These are phyloP conservation scores for Juglanconis sp. DNA, from an alignment of 2,329 filamentous ascomycete genomes.

Conservation along the genomic window DNA sequence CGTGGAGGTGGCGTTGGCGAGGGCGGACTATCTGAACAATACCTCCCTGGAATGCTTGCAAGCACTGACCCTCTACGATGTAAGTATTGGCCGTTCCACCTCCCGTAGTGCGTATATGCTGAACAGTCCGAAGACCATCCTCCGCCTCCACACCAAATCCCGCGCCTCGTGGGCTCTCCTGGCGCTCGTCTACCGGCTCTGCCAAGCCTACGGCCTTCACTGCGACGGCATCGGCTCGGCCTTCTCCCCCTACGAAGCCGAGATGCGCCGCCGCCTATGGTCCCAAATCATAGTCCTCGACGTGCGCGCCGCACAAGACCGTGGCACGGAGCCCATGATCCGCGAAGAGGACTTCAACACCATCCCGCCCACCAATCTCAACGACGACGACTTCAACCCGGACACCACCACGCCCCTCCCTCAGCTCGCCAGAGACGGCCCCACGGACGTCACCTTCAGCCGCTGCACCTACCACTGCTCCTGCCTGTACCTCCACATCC, in stretches of 20 bases:
- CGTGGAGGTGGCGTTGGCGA: slow-evolving; percentile 37
- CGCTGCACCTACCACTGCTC: slow-evolving; percentile 39
- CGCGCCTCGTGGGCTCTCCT: slow-evolving; percentile 41
- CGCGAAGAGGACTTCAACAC: slow-evolving; percentile 43
- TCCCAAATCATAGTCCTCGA: slow-evolving; percentile 63
- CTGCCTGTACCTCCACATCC: slow-evolving; percentile 36
- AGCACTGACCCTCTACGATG: slow-evolving; percentile 39
- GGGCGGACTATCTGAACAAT: slow-evolving; percentile 41
- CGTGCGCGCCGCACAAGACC: slow-evolving; percentile 50
- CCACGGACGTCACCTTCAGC: slow-evolving; percentile 39
- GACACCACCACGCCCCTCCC: slow-evolving; percentile 30
- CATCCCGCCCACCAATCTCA: slow-evolving; percentile 47
- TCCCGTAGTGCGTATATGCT: not conserved
- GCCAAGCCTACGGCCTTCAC: slow-evolving; percentile 40
- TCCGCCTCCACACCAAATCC: slow-evolving; percentile 35
- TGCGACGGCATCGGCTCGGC: slow-evolving; percentile 36
- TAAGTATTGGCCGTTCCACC: slow-evolving; percentile 15
- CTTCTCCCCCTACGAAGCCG: slow-evolving; percentile 49
- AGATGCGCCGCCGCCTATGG: slow-evolving; percentile 60
- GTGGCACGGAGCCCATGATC: slow-evolving; percentile 46
- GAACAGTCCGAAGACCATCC: slow-evolving; percentile 27
- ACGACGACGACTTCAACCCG: slow-evolving; percentile 49
- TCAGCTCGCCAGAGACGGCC: slow-evolving; percentile 27
- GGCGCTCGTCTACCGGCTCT: slow-evolving; percentile 39
- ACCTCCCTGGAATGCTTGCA: slow-evolving; percentile 38